Evolutionary conservation across 441 rosid genomes (phyloP).

Genomic region (Hura crepitans): DNA sequence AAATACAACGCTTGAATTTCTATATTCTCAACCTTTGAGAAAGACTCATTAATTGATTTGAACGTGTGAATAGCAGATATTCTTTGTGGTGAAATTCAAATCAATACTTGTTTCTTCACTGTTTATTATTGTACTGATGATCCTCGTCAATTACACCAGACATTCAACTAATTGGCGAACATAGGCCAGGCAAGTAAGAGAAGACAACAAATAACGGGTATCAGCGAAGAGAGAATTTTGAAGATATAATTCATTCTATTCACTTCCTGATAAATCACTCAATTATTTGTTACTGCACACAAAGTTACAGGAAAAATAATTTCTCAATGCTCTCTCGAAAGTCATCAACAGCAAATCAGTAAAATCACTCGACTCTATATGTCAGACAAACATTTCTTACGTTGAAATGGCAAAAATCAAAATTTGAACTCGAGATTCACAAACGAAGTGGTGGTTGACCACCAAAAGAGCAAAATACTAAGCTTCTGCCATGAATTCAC

Average conservation of each 20-base stretch:
- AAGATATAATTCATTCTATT: conserved; percentile 35
- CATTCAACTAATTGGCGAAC: neutral
- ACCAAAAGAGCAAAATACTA: conserved; percentile 28
- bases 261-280: conserved; percentile 42
- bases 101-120: conserved; percentile 5
- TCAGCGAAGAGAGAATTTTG: neutral
- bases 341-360: conserved; percentile 38
- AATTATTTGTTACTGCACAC: conserved; percentile 75
- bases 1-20: conserved; percentile 8
- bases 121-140: too few relatives aligned
- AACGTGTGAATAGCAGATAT: conserved; percentile 21
- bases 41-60: conserved; percentile 28
- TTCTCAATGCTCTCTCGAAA: conserved; percentile 37
- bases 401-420: conserved; percentile 44
- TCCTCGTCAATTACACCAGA: neutral
- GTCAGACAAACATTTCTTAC: conserved; percentile 29
- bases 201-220: neutral
- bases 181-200: neutral
- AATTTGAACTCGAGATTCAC: conserved; percentile 33
- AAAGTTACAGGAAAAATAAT: conserved; percentile 53
- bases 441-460: conserved; percentile 31
- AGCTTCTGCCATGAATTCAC: conserved; percentile 38
- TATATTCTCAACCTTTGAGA: conserved; percentile 58
- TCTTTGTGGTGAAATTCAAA: conserved; percentile 3
- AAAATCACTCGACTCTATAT: conserved; percentile 30